Evolutionary conservation across 129 eudicot species (phyloP).

Genomic region (Dittrichia graveolens): DNA sequence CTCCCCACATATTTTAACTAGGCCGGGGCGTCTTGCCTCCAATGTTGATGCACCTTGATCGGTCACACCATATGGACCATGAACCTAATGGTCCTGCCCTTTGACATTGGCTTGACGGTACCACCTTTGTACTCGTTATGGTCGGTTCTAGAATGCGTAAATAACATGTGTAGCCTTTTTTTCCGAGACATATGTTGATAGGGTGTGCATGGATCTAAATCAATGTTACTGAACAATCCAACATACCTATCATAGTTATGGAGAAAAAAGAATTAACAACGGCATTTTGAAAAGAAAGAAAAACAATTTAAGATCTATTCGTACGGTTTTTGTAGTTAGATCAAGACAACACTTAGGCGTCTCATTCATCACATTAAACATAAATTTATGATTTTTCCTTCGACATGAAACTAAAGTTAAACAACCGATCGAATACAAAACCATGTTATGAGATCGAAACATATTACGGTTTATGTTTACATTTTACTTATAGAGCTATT

Average conservation of each 20-base stretch:
- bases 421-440: neutral
- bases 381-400: no score
- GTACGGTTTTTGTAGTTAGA: neutral
- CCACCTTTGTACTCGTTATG: conserved; percentile 9
- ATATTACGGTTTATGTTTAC: neutral
- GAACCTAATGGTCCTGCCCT: conserved; percentile 24
- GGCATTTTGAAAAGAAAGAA: neutral
- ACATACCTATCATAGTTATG: conserved; percentile 9
- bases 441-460: neutral
- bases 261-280: neutral
- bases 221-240: conserved; percentile 19
- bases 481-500: neutral
- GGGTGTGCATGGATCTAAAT: conserved; percentile 4
- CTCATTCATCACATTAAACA: no score
- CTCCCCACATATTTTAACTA: conserved; percentile 25
- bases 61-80: conserved; percentile 16
- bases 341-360: no score
- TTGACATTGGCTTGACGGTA: conserved; percentile 23
- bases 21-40: conserved; percentile 14
- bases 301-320: neutral
- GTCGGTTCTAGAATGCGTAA: conserved; percentile 2
- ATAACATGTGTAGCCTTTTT: conserved; percentile 2
- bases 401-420: neutral
- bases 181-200: conserved; percentile 19
- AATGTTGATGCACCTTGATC: conserved; percentile 20